phyloP scores from a whole-genome alignment of 202 grass and related monocot species.

The Bolboschoenoplectus hybrid region DNA sequence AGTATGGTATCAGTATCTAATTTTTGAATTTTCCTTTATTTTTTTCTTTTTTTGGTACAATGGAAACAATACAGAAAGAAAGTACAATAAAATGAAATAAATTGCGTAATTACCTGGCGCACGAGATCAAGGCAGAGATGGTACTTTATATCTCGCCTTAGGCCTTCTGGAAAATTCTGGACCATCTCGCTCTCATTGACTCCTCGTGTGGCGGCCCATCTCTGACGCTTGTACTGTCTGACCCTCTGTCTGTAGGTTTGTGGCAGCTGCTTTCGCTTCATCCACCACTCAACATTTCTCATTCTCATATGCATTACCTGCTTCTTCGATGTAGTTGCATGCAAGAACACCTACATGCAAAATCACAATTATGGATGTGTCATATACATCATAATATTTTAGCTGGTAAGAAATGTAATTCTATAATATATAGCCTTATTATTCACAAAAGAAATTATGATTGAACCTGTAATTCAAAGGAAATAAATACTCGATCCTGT shows the following conservation, averaged over 20 bases:
- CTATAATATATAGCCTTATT: not conserved
- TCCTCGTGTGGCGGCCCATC: constrained; percentile 80
- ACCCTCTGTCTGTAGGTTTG: constrained; percentile 48
- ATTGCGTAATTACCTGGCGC: constrained; percentile 43
- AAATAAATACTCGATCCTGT: not conserved
- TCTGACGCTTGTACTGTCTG: constrained; percentile 41
- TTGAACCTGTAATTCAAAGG: not conserved
- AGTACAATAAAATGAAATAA: not conserved
- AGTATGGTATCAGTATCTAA: not conserved
- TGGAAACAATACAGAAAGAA: not conserved
- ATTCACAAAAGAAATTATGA: not conserved
- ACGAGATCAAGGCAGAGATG: constrained; percentile 87
- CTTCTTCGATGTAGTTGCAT: constrained; percentile 83
- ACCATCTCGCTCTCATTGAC: constrained; percentile 70
- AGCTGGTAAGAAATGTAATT: not conserved
- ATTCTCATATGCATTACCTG: constrained; percentile 81
- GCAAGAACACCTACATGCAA: constrained; percentile 61
- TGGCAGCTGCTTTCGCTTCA: constrained; percentile 65
- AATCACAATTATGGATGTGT: not conserved
- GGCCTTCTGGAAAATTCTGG: constrained; percentile 69
- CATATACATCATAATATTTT: not conserved
- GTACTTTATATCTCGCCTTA: constrained; percentile 82
- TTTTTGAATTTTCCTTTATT: not conserved
- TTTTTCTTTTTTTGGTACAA: not conserved
- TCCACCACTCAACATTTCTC: constrained; percentile 77